A percentile compares a stretch with the other conserved stretches of the same genome.
phyloP scores from a whole-genome alignment of 169 alveolate genomes.

The Plasmodium vinckei region DNA sequence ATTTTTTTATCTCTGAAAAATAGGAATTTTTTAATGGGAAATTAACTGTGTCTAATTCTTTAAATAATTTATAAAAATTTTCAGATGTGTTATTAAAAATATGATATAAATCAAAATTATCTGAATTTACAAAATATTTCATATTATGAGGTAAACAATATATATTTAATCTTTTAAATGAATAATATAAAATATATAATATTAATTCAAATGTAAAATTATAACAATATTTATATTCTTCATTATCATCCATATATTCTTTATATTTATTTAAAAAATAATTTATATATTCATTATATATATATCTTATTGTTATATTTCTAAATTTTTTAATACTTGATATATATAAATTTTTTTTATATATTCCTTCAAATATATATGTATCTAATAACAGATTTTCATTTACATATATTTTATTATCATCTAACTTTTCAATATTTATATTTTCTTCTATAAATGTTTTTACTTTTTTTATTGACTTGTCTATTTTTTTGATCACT shows the following conservation, averaged over 20 bases:
- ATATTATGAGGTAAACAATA: conserved; percentile 56
- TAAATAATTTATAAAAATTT: conserved; percentile 17
- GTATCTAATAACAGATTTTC: conserved; percentile 41
- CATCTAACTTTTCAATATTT: neutral
- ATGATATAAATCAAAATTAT: conserved; percentile 24
- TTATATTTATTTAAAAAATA: conserved; percentile 29
- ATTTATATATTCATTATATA: conserved; percentile 31
- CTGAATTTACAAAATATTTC: conserved; percentile 29
- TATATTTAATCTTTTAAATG: conserved; percentile 31
- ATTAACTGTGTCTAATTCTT: neutral
- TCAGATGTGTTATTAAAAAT: conserved; percentile 47
- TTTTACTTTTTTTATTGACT: conserved; percentile 2
- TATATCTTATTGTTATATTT: conserved; percentile 29
- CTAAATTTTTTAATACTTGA: conserved; percentile 17
- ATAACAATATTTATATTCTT: conserved; percentile 18
- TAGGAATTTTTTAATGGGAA: conserved; percentile 35
- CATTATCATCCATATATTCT: conserved; percentile 11
- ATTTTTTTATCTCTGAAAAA: conserved; percentile 28
- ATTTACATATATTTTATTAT: conserved; percentile 1
- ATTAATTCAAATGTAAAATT: conserved; percentile 40
- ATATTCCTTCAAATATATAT: conserved; percentile 34
- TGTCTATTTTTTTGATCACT: conserved; percentile 5
- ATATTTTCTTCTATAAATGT: neutral
- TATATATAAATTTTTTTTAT: conserved; percentile 23
- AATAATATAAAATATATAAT: conserved; percentile 36